A percentile compares a stretch with the other conserved stretches of the same genome.
These are phyloP conservation scores for Solanum neorickii DNA, from an alignment of 257 asterid genomes.

Conservation along the genomic window DNA sequence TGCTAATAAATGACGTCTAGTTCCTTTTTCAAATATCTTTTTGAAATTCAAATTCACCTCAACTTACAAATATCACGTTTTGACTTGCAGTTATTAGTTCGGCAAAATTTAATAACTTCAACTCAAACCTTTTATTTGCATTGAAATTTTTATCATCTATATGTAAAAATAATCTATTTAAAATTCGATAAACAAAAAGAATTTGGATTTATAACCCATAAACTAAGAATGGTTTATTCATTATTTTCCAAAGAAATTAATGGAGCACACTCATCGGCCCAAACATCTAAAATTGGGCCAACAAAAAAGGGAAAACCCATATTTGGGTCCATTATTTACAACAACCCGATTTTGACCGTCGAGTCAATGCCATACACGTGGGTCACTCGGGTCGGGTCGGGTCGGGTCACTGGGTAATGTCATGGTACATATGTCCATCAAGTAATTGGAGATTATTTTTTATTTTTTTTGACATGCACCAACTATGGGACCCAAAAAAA, in stretches of 20 bases:
- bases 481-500: neutral
- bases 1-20: no score
- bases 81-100: neutral
- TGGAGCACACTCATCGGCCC: neutral
- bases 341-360: neutral
- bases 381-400: neutral
- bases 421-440: neutral
- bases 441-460: neutral
- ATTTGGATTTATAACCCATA: neutral
- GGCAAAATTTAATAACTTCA: neutral
- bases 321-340: slow-evolving; percentile 5
- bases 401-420: neutral
- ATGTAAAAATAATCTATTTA: neutral
- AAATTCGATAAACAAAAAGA: no score
- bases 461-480: neutral
- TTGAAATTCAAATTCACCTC: neutral
- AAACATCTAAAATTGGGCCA: neutral
- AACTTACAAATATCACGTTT: neutral
- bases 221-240: neutral
- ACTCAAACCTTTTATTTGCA: neutral
- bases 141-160: neutral
- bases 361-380: slow-evolving; percentile 2
- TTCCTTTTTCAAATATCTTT: no score
- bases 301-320: neutral
- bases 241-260: neutral